Evolutionary conservation across 2,329 filamentous ascomycete genomes (phyloP).

Genomic region (Penicillium sp.): DNA sequence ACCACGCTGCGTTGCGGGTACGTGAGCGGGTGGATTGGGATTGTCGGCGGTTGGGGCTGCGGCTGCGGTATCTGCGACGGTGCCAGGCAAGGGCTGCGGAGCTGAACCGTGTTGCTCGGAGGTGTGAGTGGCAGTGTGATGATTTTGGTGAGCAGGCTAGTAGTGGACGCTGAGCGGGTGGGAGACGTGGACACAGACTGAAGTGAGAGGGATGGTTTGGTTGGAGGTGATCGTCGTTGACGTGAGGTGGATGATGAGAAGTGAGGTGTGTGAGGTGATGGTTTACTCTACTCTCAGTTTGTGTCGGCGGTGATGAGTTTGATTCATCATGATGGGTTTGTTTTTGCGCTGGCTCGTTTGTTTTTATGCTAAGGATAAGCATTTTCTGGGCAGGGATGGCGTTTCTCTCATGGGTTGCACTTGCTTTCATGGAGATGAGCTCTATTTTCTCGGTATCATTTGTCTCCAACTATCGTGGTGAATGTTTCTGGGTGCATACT

Average conservation of each 20-base stretch:
- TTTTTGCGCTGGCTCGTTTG: neutral
- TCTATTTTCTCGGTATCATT: too few relatives aligned
- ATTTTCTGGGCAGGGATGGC: too few relatives aligned
- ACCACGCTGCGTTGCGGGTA: neutral
- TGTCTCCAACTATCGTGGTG: too few relatives aligned
- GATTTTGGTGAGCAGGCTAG: neutral
- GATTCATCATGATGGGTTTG: neutral
- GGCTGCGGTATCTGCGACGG: neutral
- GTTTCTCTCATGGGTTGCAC: too few relatives aligned
- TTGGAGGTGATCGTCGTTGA: neutral
- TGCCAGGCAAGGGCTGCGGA: neutral
- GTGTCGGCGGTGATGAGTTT: neutral
- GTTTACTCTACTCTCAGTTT: neutral
- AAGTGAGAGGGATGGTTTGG: neutral
- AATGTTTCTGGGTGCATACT: too few relatives aligned
- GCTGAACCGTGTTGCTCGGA: neutral
- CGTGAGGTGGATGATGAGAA: neutral
- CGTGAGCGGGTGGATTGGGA: neutral
- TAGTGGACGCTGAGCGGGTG: neutral
- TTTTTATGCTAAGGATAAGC: too few relatives aligned
- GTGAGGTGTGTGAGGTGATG: neutral
- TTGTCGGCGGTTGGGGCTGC: neutral
- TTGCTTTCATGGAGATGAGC: too few relatives aligned
- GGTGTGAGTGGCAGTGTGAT: neutral
- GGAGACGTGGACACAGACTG: neutral